Conservation (phyloP, 2,329 filamentous ascomycete genomes). For the Fusarium sp. region DNA sequence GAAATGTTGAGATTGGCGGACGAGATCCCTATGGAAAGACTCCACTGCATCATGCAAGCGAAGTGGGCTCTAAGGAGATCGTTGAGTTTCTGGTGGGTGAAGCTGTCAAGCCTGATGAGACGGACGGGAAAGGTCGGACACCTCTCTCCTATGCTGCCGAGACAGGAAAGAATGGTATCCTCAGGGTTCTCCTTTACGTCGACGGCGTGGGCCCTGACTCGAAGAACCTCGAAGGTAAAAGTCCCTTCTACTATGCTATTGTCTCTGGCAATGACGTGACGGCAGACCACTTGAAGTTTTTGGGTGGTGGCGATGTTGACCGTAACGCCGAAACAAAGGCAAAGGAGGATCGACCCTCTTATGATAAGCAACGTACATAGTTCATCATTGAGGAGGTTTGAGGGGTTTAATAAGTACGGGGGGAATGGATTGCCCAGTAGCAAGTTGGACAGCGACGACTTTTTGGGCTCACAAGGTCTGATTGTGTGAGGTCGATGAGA, state of each 20-base stretch:
- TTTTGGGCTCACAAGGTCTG: background rate
- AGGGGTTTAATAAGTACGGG: no score
- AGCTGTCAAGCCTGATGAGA: background rate
- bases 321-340: background rate
- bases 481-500: background rate
- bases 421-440: background rate
- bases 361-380: background rate
- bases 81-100: background rate
- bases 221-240: background rate
- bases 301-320: no score
- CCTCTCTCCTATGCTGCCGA: background rate
- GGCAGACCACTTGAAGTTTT: no score
- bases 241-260: background rate
- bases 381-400: background rate
- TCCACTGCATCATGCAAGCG: background rate
- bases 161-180: background rate
- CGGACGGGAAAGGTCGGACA: background rate
- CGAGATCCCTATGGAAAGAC: background rate
- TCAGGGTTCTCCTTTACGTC: background rate
- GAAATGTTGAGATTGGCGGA: background rate
- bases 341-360: background rate
- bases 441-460: background rate
- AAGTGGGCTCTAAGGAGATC: background rate
- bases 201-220: background rate
- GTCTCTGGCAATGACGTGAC: background rate